Percentiles rank a stretch among this genome's conserved stretches.
Evolutionary conservation across 225 moss, liverwort and hornwort species (phyloP).

Genomic region (Thuidium tamariscinum): DNA sequence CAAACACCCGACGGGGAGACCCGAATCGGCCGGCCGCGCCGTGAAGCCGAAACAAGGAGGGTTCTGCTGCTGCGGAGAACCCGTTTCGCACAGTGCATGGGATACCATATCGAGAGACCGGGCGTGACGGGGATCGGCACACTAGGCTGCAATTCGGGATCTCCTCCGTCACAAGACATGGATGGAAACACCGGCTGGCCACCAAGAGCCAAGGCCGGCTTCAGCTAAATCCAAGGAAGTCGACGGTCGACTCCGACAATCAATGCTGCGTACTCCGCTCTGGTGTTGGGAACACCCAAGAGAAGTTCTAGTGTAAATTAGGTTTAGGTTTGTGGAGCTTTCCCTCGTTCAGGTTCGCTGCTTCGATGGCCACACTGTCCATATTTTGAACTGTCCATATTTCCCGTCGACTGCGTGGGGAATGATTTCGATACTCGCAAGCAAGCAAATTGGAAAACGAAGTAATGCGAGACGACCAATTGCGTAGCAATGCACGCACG

Average conservation of each 20-base stretch:
- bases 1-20: neutral
- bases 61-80: neutral
- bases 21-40: neutral
- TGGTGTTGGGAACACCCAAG: neutral
- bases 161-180: neutral
- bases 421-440: neutral
- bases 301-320: neutral
- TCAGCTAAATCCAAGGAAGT: neutral
- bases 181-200: neutral
- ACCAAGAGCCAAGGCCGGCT: neutral
- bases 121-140: neutral
- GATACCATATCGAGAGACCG: neutral
- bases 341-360: neutral
- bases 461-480: neutral
- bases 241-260: neutral
- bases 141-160: neutral
- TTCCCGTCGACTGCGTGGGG: neutral
- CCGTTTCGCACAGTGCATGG: neutral
- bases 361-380: neutral
- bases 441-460: neutral
- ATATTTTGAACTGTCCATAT: neutral
- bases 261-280: neutral
- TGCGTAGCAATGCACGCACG: neutral
- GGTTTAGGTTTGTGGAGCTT: neutral
- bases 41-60: neutral